These are phyloP conservation scores for Leccinum barrowsii DNA, from an alignment of 768 basidiomycete genomes.

Conservation along the genomic window DNA sequence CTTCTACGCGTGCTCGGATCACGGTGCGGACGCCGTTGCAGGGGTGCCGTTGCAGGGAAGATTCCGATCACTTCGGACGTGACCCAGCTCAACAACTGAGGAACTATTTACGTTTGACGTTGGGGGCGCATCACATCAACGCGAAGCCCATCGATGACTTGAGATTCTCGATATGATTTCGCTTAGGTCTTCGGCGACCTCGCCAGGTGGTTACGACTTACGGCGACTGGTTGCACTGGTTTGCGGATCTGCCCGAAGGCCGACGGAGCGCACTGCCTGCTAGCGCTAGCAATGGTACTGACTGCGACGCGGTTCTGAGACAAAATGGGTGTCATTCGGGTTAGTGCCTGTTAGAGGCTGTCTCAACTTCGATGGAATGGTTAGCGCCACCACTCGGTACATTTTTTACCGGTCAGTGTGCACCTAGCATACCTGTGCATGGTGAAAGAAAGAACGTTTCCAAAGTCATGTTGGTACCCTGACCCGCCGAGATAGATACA, in stretches of 20 bases:
- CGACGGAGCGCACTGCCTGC: background rate
- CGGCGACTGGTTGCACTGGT: background rate
- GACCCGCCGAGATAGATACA: background rate
- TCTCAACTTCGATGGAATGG: background rate
- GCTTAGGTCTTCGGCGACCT: conserved; percentile 3
- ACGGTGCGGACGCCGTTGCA: too few species aligned
- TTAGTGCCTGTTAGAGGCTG: too few species aligned
- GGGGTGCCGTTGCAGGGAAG: too few species aligned
- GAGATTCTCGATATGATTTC: conserved; percentile 29
- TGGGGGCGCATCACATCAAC: background rate
- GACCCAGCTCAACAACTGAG: too few species aligned
- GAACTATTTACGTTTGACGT: too few species aligned
- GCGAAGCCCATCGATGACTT: conserved; percentile 30
- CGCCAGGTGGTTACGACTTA: conserved; percentile 1
- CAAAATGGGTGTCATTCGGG: too few species aligned
- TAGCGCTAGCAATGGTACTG: too few species aligned
- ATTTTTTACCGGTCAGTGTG: background rate
- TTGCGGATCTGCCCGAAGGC: background rate
- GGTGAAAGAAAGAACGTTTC: background rate
- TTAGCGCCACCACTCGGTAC: background rate
- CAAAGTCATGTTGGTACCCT: background rate
- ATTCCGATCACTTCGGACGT: too few species aligned
- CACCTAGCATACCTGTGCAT: background rate
- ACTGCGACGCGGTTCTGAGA: too few species aligned
- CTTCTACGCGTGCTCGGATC: too few species aligned